Conservation (phyloP, 257 asterid species). For the Nicotiana attenuata region DNA sequence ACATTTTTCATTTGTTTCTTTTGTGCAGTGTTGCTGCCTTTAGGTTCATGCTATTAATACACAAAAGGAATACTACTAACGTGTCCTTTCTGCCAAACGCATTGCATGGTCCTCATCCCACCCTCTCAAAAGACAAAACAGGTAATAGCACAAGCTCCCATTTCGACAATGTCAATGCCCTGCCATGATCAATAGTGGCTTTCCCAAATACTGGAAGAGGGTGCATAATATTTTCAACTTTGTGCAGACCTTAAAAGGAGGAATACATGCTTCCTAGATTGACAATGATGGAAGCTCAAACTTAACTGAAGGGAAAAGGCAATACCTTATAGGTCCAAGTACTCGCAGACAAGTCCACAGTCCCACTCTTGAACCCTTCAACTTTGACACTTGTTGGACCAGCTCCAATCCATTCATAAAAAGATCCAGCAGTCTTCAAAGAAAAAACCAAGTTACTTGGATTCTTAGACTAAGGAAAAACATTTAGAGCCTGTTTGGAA, state of each 20-base stretch:
- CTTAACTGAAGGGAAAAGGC: slow-evolving; percentile 8
- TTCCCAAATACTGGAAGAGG: background rate
- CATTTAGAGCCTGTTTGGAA: too few relatives aligned
- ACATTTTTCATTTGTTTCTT: background rate
- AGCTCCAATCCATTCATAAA: slow-evolving; percentile 83
- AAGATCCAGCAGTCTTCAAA: slow-evolving; percentile 79
- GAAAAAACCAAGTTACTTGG: background rate
- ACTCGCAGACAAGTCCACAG: slow-evolving; percentile 54
- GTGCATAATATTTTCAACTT: background rate
- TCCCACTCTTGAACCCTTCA: slow-evolving; percentile 59
- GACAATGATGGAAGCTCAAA: background rate
- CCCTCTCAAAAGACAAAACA: background rate
- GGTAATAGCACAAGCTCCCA: background rate
- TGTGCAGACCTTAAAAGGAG: background rate
- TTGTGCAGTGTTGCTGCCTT: background rate
- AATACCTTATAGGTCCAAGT: slow-evolving; percentile 74
- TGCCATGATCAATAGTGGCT: background rate
- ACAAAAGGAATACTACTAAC: too few relatives aligned
- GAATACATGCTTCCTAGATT: background rate
- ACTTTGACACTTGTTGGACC: slow-evolving; percentile 74
- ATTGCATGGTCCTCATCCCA: background rate
- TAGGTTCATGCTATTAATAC: background rate
- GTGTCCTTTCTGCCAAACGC: background rate
- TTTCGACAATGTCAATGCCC: background rate
- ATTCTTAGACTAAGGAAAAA: background rate